Percentiles rank a stretch among this genome's conserved stretches.
These are phyloP conservation scores for Barbarea vulgaris DNA, from an alignment of 345 rosid genomes.

Conservation along the genomic window DNA sequence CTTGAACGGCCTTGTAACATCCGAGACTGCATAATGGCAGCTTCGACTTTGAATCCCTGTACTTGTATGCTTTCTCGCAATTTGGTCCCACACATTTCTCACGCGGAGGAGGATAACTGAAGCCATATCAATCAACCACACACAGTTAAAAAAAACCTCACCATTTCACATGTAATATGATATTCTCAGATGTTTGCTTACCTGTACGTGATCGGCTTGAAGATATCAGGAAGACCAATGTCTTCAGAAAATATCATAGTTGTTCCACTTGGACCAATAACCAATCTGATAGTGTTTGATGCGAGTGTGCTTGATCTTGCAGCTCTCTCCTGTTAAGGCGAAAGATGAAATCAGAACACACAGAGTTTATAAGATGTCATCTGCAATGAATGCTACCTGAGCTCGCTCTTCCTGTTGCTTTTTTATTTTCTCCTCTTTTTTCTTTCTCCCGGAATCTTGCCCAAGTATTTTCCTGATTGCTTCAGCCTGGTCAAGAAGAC, in stretches of 20 bases:
- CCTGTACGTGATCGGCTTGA: conserved; percentile 57
- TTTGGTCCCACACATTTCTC: conserved; percentile 80
- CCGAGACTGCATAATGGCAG: conserved; percentile 77
- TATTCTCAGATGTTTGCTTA: conserved; percentile 28
- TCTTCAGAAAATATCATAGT: conserved; percentile 65
- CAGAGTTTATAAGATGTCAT: neutral
- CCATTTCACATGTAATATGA: neutral
- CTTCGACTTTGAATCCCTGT: conserved; percentile 73
- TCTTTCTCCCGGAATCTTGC: conserved; percentile 75
- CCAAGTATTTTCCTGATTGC: conserved; percentile 81
- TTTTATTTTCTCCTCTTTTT: conserved; percentile 65
- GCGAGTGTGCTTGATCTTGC: conserved; percentile 51
- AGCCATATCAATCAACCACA: neutral
- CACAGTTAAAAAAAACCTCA: conserved; percentile 2
- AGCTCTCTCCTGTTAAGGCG: conserved; percentile 49
- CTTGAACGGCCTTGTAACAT: conserved; percentile 71
- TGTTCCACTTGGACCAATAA: conserved; percentile 63
- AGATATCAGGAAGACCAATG: conserved; percentile 68
- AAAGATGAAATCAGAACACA: conserved; percentile 14
- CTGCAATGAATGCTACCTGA: conserved; percentile 44
- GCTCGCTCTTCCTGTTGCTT: conserved; percentile 65
- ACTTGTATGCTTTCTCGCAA: conserved; percentile 67
- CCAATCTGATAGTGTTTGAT: conserved; percentile 62
- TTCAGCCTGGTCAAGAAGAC: conserved; percentile 58
- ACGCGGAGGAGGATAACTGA: conserved; percentile 75